These are phyloP conservation scores for Globisporangium iwayamae DNA, from an alignment of 352 stramenopile species.

Conservation along the genomic window DNA sequence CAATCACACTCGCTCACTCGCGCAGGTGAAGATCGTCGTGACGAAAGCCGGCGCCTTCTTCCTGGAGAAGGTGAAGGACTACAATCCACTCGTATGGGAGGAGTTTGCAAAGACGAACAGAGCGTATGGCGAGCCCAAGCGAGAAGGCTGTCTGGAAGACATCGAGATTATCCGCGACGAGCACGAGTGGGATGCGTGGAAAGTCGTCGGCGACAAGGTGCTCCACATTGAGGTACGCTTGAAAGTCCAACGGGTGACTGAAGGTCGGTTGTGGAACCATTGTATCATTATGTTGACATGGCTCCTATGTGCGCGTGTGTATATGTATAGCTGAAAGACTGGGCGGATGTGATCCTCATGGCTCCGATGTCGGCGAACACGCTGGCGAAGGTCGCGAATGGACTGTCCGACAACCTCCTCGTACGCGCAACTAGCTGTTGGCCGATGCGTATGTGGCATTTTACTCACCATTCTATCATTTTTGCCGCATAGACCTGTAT, in stretches of 20 bases:
- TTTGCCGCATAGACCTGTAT: constrained; percentile 75
- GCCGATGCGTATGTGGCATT: neutral
- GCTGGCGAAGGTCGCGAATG: constrained; percentile 89
- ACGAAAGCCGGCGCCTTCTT: constrained; percentile 86
- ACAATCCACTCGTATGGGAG: constrained; percentile 49
- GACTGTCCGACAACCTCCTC: constrained; percentile 94
- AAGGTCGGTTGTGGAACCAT: neutral
- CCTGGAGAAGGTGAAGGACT: constrained; percentile 64
- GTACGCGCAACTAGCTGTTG: constrained; percentile 26
- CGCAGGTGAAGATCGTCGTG: constrained; percentile 73
- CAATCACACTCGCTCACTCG: neutral
- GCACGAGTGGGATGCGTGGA: constrained; percentile 84
- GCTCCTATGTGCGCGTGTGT: neutral
- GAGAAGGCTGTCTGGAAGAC: neutral
- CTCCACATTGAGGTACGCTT: constrained; percentile 82
- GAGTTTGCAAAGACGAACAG: constrained; percentile 36
- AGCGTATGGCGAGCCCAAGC: neutral
- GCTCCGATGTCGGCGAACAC: constrained; percentile 90
- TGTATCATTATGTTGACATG: neutral
- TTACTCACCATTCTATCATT: neutral
- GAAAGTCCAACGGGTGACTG: no score
- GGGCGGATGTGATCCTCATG: constrained; percentile 91
- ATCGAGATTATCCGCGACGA: constrained; percentile 63
- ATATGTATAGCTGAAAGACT: constrained; percentile 83
- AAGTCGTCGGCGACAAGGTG: constrained; percentile 74